These are phyloP conservation scores for Sonneratia caseolaris DNA, from an alignment of 345 rosid genomes.

Conservation along the genomic window DNA sequence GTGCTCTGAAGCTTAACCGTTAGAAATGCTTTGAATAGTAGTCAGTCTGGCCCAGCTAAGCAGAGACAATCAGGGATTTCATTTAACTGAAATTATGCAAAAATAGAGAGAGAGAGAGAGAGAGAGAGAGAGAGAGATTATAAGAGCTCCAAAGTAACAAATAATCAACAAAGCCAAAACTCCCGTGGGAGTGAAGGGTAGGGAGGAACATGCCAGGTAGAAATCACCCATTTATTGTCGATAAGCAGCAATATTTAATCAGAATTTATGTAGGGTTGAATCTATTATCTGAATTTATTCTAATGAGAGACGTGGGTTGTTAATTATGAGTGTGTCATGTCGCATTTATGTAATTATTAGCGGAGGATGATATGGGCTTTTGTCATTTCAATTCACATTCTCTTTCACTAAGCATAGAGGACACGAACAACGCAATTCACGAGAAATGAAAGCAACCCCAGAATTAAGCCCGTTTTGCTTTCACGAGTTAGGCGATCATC, in stretches of 20 bases:
- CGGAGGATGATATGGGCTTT: constrained; percentile 6
- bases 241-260: too few relatives aligned
- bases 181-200: too few relatives aligned
- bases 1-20: too few relatives aligned
- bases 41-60: too few relatives aligned
- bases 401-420: constrained; percentile 36
- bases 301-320: too few relatives aligned
- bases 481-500: not conserved
- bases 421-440: constrained; percentile 51
- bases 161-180: too few relatives aligned
- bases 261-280: constrained; percentile 3
- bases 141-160: not conserved
- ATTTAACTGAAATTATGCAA: constrained; percentile 40
- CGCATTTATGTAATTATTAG: too few relatives aligned
- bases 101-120: constrained; percentile 17
- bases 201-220: not conserved
- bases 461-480: not conserved
- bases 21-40: too few relatives aligned
- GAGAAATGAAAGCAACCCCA: constrained; percentile 8
- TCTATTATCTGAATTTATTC: too few relatives aligned
- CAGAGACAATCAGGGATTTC: not conserved
- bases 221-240: too few relatives aligned
- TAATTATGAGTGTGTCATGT: too few relatives aligned
- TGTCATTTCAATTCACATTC: constrained; percentile 53
- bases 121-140: too few relatives aligned